Percentiles rank a stretch among this genome's conserved stretches.
Conservation (phyloP, 179 eudicot genomes). For the Spergularia azorica region DNA sequence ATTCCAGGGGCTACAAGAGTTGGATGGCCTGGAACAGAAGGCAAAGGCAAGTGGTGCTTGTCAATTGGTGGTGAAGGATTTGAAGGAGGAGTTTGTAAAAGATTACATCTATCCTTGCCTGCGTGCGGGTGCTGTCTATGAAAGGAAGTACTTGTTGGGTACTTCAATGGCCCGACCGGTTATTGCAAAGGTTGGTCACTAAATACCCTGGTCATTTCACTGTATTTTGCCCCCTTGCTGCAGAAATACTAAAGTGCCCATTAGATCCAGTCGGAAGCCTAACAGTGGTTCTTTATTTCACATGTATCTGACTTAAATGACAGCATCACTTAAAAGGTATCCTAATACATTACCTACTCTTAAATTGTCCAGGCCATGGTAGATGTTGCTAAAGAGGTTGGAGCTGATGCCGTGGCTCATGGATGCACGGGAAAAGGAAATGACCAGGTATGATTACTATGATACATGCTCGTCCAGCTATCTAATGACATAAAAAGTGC, state of each 20-base stretch:
- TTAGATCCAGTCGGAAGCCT: neutral
- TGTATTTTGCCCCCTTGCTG: neutral
- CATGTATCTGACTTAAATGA: no score
- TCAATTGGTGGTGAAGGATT: slow-evolving; percentile 92
- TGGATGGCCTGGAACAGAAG: slow-evolving; percentile 88
- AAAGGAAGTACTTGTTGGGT: slow-evolving; percentile 91
- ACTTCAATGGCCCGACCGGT: slow-evolving; percentile 99
- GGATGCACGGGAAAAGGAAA: slow-evolving; percentile 99
- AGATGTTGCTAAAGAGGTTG: slow-evolving; percentile 94
- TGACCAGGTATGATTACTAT: slow-evolving; percentile 61
- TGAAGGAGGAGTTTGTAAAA: slow-evolving; percentile 90
- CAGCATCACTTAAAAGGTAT: neutral
- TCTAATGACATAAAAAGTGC: neutral
- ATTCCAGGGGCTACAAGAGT: slow-evolving; percentile 66
- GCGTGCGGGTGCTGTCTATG: slow-evolving; percentile 97
- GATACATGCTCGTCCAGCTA: neutral
- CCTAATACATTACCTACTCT: slow-evolving; percentile 1
- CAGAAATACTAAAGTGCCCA: neutral
- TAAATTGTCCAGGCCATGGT: slow-evolving; percentile 76
- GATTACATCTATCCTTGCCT: slow-evolving; percentile 90
- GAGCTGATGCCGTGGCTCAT: slow-evolving; percentile 98
- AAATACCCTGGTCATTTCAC: neutral
- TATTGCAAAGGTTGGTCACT: slow-evolving; percentile 81
- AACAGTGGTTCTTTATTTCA: neutral
- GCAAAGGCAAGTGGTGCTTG: slow-evolving; percentile 99